Percentiles rank a stretch among this genome's conserved stretches.
These are phyloP conservation scores for Podaxis mareebaensis DNA, from an alignment of 768 basidiomycete species.

Conservation along the genomic window DNA sequence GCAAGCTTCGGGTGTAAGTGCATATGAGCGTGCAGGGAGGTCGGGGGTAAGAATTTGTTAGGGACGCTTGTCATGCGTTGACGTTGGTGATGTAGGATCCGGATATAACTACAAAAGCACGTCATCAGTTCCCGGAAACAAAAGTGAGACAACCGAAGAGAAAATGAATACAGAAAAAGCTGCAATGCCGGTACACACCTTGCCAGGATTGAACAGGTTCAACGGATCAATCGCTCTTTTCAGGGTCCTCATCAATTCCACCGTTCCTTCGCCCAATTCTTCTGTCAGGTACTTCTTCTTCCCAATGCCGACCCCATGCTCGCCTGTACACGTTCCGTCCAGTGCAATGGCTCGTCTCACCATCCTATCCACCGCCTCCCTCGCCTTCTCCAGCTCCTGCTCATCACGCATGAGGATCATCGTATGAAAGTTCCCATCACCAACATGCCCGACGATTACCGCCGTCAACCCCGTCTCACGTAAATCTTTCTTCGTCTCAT, in stretches of 20 bases:
- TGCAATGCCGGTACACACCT: slow-evolving; percentile 41
- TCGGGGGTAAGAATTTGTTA: too few relatives aligned
- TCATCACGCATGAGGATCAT: slow-evolving; percentile 59
- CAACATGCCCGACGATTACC: slow-evolving; percentile 75
- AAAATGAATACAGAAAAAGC: background rate
- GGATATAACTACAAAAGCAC: background rate
- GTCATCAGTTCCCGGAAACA: background rate
- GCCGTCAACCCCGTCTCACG: slow-evolving; percentile 53
- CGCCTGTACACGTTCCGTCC: slow-evolving; percentile 83
- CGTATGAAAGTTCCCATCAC: slow-evolving; percentile 56
- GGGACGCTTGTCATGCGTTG: too few relatives aligned
- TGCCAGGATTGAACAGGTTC: slow-evolving; percentile 82
- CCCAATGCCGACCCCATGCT: slow-evolving; percentile 87
- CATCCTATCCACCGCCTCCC: slow-evolving; percentile 57
- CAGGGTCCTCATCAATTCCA: slow-evolving; percentile 80
- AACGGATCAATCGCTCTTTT: slow-evolving; percentile 76
- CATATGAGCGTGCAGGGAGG: too few relatives aligned
- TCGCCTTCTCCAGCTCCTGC: slow-evolving; percentile 45
- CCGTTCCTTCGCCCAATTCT: slow-evolving; percentile 82
- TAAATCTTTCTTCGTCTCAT: slow-evolving; percentile 74
- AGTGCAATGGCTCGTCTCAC: slow-evolving; percentile 66
- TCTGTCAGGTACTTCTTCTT: slow-evolving; percentile 79
- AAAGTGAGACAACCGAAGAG: too few relatives aligned
- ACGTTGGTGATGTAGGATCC: background rate
- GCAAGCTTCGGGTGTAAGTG: too few relatives aligned